Conservation (phyloP, 352 stramenopile species). For the Phytophthora litchii region DNA sequence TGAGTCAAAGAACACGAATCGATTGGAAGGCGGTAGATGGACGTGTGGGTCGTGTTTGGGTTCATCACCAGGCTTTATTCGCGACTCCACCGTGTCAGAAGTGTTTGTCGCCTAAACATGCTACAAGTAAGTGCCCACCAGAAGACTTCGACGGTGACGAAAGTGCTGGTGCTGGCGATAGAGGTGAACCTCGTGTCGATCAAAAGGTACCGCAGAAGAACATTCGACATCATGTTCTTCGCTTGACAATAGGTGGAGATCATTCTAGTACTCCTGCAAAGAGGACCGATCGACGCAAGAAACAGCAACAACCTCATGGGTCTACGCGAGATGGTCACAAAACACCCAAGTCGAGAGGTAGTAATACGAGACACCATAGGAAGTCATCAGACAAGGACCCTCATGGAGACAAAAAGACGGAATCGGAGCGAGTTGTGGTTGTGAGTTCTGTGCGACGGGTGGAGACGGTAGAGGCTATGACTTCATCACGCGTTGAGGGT, state of each 20-base stretch:
- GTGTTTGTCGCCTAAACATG: constrained; percentile 42
- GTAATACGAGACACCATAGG: constrained; percentile 9
- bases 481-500: constrained; percentile 7
- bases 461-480: constrained; percentile 9
- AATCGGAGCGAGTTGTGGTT: neutral
- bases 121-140: constrained; percentile 23
- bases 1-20: constrained; percentile 44
- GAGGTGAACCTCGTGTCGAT: constrained; percentile 2
- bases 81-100: constrained; percentile 40
- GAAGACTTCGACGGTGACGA: constrained; percentile 8
- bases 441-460: constrained; percentile 10
- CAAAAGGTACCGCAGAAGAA: constrained; percentile 14
- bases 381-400: constrained; percentile 5
- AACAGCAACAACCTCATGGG: constrained; percentile 26
- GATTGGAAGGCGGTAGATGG: constrained; percentile 44
- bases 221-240: constrained; percentile 33
- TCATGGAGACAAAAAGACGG: constrained; percentile 16
- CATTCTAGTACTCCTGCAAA: constrained; percentile 10
- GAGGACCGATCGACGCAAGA: constrained; percentile 31
- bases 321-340: neutral
- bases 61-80: constrained; percentile 52
- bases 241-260: constrained; percentile 19
- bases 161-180: constrained; percentile 19
- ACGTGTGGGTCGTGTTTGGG: constrained; percentile 37
- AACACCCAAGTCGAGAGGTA: constrained; percentile 8